A percentile compares a stretch with the other conserved stretches of the same genome.
Conservation (phyloP, 2,329 filamentous ascomycete species). For the Neofusicoccum laricinum region DNA sequence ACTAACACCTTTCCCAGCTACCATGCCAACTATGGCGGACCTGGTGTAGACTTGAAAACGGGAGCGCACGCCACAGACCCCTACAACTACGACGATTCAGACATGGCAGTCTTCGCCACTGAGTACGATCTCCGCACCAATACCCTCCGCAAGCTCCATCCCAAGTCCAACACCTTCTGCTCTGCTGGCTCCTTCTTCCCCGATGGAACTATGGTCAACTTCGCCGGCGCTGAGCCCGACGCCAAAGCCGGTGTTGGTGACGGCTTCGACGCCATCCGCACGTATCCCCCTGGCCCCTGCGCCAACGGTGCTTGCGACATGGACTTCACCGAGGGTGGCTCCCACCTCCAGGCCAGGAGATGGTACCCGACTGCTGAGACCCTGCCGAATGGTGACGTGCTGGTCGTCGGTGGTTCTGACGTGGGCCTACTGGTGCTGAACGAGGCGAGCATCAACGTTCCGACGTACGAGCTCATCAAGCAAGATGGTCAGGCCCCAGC, state of each 20-base stretch:
- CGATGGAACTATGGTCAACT: conserved; percentile 19
- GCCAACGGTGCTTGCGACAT: conserved; percentile 1
- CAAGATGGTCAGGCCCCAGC: background rate
- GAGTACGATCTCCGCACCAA: conserved; percentile 18
- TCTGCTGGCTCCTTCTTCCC: conserved; percentile 19
- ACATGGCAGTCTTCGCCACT: conserved; percentile 18
- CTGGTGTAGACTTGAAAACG: conserved; percentile 16
- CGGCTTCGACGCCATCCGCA: conserved; percentile 18
- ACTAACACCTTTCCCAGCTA: conserved; percentile 1
- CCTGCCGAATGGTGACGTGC: conserved; percentile 7
- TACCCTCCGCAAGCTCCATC: conserved; percentile 17
- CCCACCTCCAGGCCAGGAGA: background rate
- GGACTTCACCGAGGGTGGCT: conserved; percentile 6
- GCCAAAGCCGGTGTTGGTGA: conserved; percentile 14
- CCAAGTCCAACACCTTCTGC: conserved; percentile 19
- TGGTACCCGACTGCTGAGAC: conserved; percentile 13
- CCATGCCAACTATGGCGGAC: conserved; percentile 19
- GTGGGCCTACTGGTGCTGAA: conserved; percentile 6
- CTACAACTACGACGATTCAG: conserved; percentile 17
- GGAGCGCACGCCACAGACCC: conserved; percentile 15
- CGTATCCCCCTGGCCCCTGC: conserved; percentile 17
- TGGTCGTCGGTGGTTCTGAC: conserved; percentile 10
- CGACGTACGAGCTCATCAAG: conserved; percentile 15
- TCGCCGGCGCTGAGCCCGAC: conserved; percentile 18
- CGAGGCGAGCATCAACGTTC: conserved; percentile 15